These are phyloP conservation scores for Wolfiporia cocos DNA, from an alignment of 1,284 basidiomycete genomes.

Conservation along the genomic window DNA sequence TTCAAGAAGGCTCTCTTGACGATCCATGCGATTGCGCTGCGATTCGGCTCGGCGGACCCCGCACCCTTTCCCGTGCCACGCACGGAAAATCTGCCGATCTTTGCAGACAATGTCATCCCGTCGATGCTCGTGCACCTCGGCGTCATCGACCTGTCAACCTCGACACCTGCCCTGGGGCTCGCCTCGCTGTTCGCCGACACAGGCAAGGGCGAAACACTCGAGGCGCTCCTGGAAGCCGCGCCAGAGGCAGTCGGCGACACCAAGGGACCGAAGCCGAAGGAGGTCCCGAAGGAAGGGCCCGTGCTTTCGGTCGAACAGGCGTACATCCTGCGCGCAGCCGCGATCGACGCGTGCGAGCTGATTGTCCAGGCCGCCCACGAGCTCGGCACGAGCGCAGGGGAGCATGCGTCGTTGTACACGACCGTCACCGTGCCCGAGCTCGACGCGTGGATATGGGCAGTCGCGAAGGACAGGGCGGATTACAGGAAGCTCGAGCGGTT, in stretches of 20 bases:
- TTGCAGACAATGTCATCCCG: constrained; percentile 84
- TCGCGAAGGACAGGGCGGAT: constrained; percentile 68
- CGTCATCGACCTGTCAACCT: constrained; percentile 57
- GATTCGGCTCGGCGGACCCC: constrained; percentile 46
- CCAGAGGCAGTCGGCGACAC: constrained; percentile 12
- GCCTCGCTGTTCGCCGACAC: constrained; percentile 39
- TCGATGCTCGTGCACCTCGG: constrained; percentile 77
- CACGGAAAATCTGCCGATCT: constrained; percentile 61
- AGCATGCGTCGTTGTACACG: constrained; percentile 43
- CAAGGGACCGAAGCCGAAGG: constrained; percentile 11
- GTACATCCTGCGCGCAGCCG: constrained; percentile 73
- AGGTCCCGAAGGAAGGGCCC: constrained; percentile 53
- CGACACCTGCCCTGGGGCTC: constrained; percentile 31
- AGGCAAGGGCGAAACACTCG: constrained; percentile 31
- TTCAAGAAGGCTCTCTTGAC: constrained; percentile 89
- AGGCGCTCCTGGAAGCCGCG: constrained; percentile 31
- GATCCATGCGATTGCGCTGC: constrained; percentile 59
- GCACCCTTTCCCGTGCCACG: constrained; percentile 57
- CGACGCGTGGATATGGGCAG: constrained; percentile 72
- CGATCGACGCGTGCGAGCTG: constrained; percentile 69
- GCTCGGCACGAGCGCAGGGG: constrained; percentile 23
- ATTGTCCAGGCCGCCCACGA: constrained; percentile 51
- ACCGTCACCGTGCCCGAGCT: constrained; percentile 53
- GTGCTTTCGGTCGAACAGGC: constrained; percentile 54
- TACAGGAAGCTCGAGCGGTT: constrained; percentile 61